Conservation (phyloP, 768 basidiomycete genomes). For the Mycena metata region DNA sequence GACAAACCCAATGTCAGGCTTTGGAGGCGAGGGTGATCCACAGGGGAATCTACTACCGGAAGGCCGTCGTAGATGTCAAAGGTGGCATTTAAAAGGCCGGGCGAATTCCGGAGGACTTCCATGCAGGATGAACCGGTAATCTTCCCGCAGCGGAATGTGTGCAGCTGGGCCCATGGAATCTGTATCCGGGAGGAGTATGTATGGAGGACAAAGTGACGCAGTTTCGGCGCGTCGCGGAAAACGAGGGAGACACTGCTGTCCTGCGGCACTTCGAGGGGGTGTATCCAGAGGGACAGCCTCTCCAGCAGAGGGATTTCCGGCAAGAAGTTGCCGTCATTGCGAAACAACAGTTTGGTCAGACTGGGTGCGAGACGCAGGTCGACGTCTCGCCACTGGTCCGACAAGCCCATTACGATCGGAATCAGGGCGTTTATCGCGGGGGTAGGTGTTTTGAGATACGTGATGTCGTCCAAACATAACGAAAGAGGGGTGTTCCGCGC, state of each 20-base stretch:
- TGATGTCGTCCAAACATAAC: background rate
- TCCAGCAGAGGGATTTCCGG: background rate
- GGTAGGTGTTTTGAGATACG: too few relatives aligned
- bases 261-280: too few relatives aligned
- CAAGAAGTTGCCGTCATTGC: too few relatives aligned
- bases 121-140: background rate
- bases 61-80: background rate
- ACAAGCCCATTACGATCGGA: too few relatives aligned
- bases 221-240: conserved; percentile 17
- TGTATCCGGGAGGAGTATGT: background rate
- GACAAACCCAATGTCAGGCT: background rate
- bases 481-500: conserved; percentile 1
- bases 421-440: too few relatives aligned
- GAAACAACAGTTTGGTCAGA: too few relatives aligned
- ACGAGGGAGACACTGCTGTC: too few relatives aligned
- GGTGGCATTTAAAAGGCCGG: background rate
- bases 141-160: background rate
- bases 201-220: background rate
- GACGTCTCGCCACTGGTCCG: conserved; percentile 1
- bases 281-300: background rate
- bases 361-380: too few relatives aligned
- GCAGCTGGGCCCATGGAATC: conserved; percentile 17
- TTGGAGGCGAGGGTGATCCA: background rate
- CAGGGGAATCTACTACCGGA: background rate
- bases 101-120: background rate